Evolutionary conservation across 1,284 basidiomycete genomes (phyloP), one percentile per base, ranked within the genome.

Genomic region (Apiotrichum siamense): DNA sequence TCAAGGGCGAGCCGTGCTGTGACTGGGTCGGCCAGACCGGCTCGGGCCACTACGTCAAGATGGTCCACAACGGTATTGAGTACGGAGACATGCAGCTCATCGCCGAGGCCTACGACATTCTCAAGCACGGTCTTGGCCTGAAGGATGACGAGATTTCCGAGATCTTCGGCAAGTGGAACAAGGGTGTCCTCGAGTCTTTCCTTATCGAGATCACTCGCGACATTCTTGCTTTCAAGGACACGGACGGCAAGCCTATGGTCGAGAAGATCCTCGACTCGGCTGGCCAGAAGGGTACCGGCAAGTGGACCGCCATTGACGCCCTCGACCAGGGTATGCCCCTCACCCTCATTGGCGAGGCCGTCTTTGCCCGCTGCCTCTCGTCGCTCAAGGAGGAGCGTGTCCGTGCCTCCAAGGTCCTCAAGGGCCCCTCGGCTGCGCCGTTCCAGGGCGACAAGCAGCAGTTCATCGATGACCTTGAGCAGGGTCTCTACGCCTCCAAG

Each of bases 1-100:
- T 88, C 60, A 82, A 92, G 54, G 91, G 91, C 61, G 89, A 93
- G 74, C 92, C 96, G 45, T 98, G 96, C 82, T 97, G 94, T 76
- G 96, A 98, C 80, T 99, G 96, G 96, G 93, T 99, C 71, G 96
- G 96, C 50, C 86, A 90, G 75, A 87, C 84, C 59, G 96, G 82
- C 93, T 97, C 94, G 47, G 96, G 98, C 59, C 96, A 97, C 82
- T 97, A 97, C 69, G 92, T 73, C 67, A 73, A 74, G 69, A 75
- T 75, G 73, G 73, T 75, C 56, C 73, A 78, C 76, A 78, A 78
- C 73, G 77, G 91, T 80, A 97, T 97, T 75, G 92, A 97, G 77
- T 99, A 98, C 77, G 96, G 96, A 77, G 96, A 99, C 79, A 99
- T 99, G 96, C 96, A 98, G 77, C 80, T 98, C 73, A 98, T 99